Evolutionary conservation across 768 basidiomycete genomes (phyloP).

Genomic region (Epithele typhae): DNA sequence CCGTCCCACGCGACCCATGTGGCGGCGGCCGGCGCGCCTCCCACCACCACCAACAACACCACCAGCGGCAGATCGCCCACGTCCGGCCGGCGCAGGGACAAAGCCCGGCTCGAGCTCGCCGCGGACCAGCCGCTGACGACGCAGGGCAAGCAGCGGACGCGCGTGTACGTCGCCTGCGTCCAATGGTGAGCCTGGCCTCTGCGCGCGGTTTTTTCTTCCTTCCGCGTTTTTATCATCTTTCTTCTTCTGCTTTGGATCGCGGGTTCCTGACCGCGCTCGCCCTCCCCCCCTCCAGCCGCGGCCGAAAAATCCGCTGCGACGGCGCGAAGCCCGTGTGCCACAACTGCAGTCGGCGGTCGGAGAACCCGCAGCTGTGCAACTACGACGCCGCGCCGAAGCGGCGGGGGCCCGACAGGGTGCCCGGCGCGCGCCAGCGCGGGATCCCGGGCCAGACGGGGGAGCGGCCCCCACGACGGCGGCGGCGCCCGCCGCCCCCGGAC

Average conservation of each 20-base stretch:
- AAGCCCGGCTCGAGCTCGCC: slow-evolving; percentile 62
- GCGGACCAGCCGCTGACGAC: slow-evolving; percentile 77
- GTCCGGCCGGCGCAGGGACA: slow-evolving; percentile 23
- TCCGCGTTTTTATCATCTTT: not conserved
- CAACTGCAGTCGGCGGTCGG: slow-evolving; percentile 58
- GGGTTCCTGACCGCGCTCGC: too few relatives aligned
- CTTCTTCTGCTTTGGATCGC: too few relatives aligned
- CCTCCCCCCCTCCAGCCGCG: slow-evolving; percentile 43
- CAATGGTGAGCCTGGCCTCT: slow-evolving; percentile 53
- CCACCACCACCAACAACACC: not conserved
- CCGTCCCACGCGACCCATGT: slow-evolving; percentile 10
- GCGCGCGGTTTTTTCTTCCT: slow-evolving; percentile 2
- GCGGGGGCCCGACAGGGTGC: slow-evolving; percentile 73
- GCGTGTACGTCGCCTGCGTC: slow-evolving; percentile 76
- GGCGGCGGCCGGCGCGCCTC: not conserved
- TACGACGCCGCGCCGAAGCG: slow-evolving; percentile 75
- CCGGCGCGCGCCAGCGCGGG: slow-evolving; percentile 72
- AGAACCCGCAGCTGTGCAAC: slow-evolving; percentile 40
- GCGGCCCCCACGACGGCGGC: slow-evolving; percentile 12
- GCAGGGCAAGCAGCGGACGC: slow-evolving; percentile 69
- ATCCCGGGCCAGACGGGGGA: slow-evolving; percentile 34
- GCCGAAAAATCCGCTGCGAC: slow-evolving; percentile 78
- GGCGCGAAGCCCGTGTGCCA: slow-evolving; percentile 74
- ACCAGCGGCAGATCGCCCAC: slow-evolving; percentile 4
- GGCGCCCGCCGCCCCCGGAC: slow-evolving; percentile 10